Percentiles rank a stretch among this genome's conserved stretches.
These are phyloP conservation scores for Sparassis latifolia DNA, from an alignment of 1,284 basidiomycete genomes.

Conservation along the genomic window DNA sequence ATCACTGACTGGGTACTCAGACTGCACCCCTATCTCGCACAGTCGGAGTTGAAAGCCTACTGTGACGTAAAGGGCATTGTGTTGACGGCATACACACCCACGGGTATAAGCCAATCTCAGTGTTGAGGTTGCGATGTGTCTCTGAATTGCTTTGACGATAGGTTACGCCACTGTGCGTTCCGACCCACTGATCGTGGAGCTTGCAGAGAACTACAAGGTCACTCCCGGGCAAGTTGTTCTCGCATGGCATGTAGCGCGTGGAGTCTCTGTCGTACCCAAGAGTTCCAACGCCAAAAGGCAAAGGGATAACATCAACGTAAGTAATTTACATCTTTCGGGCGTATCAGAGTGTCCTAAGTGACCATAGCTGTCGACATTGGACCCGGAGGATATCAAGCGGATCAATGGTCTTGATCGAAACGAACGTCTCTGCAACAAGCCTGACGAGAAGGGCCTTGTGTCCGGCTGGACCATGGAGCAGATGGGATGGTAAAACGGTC, in stretches of 20 bases:
- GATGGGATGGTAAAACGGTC: conserved; percentile 35
- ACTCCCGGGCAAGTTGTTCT: conserved; percentile 36
- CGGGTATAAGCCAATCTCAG: conserved; percentile 31
- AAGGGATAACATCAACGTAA: conserved; percentile 37
- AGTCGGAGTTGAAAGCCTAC: conserved; percentile 50
- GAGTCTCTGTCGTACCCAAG: conserved; percentile 34
- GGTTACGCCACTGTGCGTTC: conserved; percentile 34
- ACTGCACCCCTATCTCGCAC: conserved; percentile 50
- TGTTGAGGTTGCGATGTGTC: background rate
- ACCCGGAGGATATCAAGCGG: conserved; percentile 36
- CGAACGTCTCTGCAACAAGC: conserved; percentile 21
- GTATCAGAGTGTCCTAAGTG: background rate
- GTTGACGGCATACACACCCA: conserved; percentile 62
- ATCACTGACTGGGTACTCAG: conserved; percentile 18
- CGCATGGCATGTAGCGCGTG: conserved; percentile 39
- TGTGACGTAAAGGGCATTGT: conserved; percentile 54
- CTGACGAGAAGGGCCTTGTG: conserved; percentile 30
- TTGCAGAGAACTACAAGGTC: conserved; percentile 38
- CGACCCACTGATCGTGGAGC: conserved; percentile 33
- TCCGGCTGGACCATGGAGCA: conserved; percentile 45
- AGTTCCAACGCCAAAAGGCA: conserved; percentile 34
- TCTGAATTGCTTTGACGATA: conserved; percentile 7
- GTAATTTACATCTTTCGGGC: conserved; percentile 6
- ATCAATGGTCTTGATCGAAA: conserved; percentile 55
- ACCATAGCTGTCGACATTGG: conserved; percentile 36